Conservation (phyloP, 257 asterid genomes). For the Rauvolfia tetraphylla region DNA sequence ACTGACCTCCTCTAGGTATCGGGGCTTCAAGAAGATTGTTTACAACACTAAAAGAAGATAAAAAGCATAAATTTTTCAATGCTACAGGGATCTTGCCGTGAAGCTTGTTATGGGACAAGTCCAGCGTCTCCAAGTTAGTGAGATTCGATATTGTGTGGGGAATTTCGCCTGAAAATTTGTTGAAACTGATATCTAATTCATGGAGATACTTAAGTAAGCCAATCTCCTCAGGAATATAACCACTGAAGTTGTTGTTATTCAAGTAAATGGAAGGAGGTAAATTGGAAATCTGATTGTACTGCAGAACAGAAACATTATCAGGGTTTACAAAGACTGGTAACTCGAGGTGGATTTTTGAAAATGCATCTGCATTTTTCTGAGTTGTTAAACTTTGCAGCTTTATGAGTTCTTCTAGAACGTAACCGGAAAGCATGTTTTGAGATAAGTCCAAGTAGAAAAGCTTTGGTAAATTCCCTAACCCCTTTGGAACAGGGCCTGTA, state of each 20-base stretch:
- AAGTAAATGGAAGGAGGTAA: constrained; percentile 82
- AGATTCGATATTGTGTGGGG: constrained; percentile 71
- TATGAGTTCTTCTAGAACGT: constrained; percentile 57
- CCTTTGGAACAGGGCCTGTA: constrained; percentile 62
- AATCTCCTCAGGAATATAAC: constrained; percentile 66
- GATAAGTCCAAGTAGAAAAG: constrained; percentile 89
- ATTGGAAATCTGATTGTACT: constrained; percentile 68
- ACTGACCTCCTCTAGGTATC: constrained; percentile 83
- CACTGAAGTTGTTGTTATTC: constrained; percentile 46
- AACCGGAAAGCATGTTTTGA: constrained; percentile 51
- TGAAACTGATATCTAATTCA: constrained; percentile 57
- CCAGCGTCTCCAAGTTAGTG: constrained; percentile 70
- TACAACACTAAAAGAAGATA: constrained; percentile 87
- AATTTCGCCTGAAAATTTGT: constrained; percentile 64
- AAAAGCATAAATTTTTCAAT: constrained; percentile 60
- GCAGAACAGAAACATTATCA: constrained; percentile 58
- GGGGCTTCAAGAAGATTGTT: constrained; percentile 74
- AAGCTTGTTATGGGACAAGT: constrained; percentile 63
- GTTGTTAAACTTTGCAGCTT: constrained; percentile 46
- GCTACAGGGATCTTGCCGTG: constrained; percentile 76
- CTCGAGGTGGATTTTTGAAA: constrained; percentile 53
- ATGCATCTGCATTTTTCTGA: constrained; percentile 40
- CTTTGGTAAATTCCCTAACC: constrained; percentile 60
- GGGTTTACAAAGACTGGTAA: constrained; percentile 86
- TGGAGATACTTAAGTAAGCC: constrained; percentile 66